Conservation (phyloP, 352 stramenopile species). For the Phytophthora hibernalis region DNA sequence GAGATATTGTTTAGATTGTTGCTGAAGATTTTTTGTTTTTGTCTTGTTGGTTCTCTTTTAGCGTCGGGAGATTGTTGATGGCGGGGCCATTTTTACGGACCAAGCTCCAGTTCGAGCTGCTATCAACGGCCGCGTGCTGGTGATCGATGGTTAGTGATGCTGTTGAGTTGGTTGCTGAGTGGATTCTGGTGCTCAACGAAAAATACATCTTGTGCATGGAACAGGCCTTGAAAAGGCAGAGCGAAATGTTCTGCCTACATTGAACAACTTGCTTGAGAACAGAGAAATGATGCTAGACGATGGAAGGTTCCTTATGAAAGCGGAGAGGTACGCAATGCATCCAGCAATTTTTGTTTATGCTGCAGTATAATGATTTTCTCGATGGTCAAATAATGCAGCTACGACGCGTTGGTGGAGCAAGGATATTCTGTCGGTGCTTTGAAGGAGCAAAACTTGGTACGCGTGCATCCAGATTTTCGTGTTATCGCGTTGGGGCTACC, state of each 20-base stretch:
- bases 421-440: conserved; percentile 63
- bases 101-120: conserved; percentile 95
- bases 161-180: neutral
- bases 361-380: too few relatives aligned
- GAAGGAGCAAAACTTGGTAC: conserved; percentile 70
- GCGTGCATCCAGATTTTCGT: conserved; percentile 93
- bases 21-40: neutral
- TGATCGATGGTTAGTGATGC: conserved; percentile 89
- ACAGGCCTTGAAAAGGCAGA: conserved; percentile 94
- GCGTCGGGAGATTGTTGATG: conserved; percentile 74
- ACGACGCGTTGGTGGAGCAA: conserved; percentile 64
- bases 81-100: conserved; percentile 87
- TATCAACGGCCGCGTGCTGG: conserved; percentile 92
- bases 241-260: conserved; percentile 96
- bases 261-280: conserved; percentile 98
- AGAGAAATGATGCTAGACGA: conserved; percentile 96
- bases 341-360: too few relatives aligned
- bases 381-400: conserved; percentile 38
- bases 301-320: conserved; percentile 92
- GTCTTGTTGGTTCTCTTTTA: conserved; percentile 5
- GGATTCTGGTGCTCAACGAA: neutral
- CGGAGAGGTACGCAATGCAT: conserved; percentile 75
- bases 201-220: neutral
- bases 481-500: conserved; percentile 93
- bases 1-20: conserved; percentile 12